Evolutionary conservation across 129 eudicot genomes (phyloP).

Genomic region (Pittosporum tobira): DNA sequence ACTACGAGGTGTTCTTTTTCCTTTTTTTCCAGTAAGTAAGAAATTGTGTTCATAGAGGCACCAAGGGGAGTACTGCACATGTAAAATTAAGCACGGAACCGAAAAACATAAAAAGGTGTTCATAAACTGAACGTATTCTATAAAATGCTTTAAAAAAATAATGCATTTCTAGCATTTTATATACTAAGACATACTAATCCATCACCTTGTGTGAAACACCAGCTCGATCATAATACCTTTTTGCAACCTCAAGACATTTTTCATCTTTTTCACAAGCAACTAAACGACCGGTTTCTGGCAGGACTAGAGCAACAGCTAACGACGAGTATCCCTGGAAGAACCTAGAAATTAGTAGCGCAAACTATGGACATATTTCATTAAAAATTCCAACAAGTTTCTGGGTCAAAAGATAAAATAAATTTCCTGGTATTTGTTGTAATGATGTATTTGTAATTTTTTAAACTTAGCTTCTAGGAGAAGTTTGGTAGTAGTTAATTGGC

Average conservation of each 20-base stretch:
- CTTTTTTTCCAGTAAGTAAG: no score
- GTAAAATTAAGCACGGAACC: no score
- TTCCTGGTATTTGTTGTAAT: neutral
- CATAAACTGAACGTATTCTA: no score
- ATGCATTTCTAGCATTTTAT: neutral
- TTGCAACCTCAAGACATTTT: constrained; percentile 75
- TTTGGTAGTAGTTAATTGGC: no score
- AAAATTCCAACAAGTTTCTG: no score
- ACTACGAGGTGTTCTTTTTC: no score
- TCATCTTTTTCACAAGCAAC: constrained; percentile 92
- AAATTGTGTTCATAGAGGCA: no score
- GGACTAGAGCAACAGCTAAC: constrained; percentile 77
- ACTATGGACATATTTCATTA: neutral
- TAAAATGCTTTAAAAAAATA: no score
- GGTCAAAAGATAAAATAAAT: no score
- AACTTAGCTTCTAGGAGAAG: no score
- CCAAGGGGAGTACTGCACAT: no score
- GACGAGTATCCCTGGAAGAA: constrained; percentile 84
- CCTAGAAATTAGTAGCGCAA: neutral
- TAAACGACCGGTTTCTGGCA: constrained; percentile 71
- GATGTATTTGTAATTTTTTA: neutral
- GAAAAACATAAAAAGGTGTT: no score
- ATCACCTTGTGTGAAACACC: constrained; percentile 88
- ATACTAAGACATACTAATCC: constrained; percentile 13
- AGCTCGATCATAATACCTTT: constrained; percentile 70